Evolutionary conservation across 176 grass and related monocot species (phyloP), one percentile per base, ranked within the genome.

Genomic region (barley (Hordeum vulgare)): DNA sequence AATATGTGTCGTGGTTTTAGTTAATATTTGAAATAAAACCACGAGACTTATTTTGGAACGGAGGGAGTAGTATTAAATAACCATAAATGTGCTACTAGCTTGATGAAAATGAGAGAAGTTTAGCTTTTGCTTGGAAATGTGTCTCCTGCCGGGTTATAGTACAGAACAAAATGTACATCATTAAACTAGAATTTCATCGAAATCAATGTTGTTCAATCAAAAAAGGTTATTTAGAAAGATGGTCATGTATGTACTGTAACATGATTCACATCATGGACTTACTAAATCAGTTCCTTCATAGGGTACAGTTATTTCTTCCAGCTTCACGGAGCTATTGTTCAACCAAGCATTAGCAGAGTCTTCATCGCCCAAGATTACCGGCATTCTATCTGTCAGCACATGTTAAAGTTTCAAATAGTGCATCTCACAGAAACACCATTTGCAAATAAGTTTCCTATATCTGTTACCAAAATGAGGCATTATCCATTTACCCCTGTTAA

Each of bases 241-340:
- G 45, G 3, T 63, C 67, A 23, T 7, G 7, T 37, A 39, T 82
- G 49, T 67, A 77, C 47, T 31, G 34, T 29, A 62, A 75, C 18
- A 81, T 45, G 29, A 71, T 76, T 29, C 54, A 75, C 47, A 54
- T 12, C 23, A 71, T 61, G 9, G 54, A 67, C 89, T 91, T 97
- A 94, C 92, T 68, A 98, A 82, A 85, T 95, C 95, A 89, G 80
- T 13, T 86, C 87, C 90, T 86, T 95, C 89, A 7, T 94, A 94
- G 58, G 95, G 95, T 83, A 83, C 71, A 61, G 92, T 91, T 69
- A 98, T 72, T 82, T 91, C 82, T 91, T 98, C 95, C 73, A 91
- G 61, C 76, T 98, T 86, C 65, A 85, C 24, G 5, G 81, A 81
- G 42, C 79, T 40, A 86, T 84, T 82, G 58, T 93, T 83, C 64